Evolutionary conservation across 768 basidiomycete species (phyloP).

Genomic region (Favolaschia claudopus): DNA sequence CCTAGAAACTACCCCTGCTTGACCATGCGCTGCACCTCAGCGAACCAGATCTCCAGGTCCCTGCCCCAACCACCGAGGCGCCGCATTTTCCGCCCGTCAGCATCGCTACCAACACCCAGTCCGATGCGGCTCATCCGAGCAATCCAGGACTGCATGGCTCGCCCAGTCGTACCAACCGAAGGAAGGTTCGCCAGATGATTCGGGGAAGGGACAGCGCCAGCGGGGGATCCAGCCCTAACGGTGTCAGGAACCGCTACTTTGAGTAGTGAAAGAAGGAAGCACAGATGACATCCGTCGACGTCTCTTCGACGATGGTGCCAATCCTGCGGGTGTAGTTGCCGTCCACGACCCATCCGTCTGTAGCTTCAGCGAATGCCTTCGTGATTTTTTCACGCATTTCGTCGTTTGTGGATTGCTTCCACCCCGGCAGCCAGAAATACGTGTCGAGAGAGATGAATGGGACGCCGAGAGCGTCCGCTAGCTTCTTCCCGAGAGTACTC

Average conservation of each 20-base stretch:
- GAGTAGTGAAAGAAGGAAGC: conserved; percentile 28
- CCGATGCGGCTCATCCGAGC: conserved; percentile 42
- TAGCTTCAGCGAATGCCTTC: conserved; percentile 33
- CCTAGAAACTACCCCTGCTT: not conserved
- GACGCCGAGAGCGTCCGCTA: conserved; percentile 42
- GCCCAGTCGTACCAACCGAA: conserved; percentile 45
- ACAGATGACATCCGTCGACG: conserved; percentile 65
- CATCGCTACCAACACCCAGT: conserved; percentile 38
- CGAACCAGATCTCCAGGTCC: conserved; percentile 51
- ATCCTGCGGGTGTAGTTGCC: conserved; percentile 48
- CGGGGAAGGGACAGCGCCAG: conserved; percentile 67
- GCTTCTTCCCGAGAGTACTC: conserved; percentile 47
- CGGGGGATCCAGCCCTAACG: conserved; percentile 74
- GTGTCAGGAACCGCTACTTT: not conserved
- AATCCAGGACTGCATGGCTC: conserved; percentile 56
- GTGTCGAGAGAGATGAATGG: conserved; percentile 46
- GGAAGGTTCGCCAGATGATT: conserved; percentile 58
- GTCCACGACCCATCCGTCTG: conserved; percentile 61
- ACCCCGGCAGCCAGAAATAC: conserved; percentile 45
- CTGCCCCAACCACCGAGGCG: conserved; percentile 60
- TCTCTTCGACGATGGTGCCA: conserved; percentile 42
- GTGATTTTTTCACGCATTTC: conserved; percentile 35
- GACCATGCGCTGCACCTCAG: conserved; percentile 40
- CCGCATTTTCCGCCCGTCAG: conserved; percentile 45
- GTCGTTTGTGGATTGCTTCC: conserved; percentile 30